A percentile compares a stretch with the other conserved stretches of the same genome.
These are phyloP conservation scores for Astrothelium macrocarpum DNA, from an alignment of 495 filamentous ascomycete genomes.

Conservation along the genomic window DNA sequence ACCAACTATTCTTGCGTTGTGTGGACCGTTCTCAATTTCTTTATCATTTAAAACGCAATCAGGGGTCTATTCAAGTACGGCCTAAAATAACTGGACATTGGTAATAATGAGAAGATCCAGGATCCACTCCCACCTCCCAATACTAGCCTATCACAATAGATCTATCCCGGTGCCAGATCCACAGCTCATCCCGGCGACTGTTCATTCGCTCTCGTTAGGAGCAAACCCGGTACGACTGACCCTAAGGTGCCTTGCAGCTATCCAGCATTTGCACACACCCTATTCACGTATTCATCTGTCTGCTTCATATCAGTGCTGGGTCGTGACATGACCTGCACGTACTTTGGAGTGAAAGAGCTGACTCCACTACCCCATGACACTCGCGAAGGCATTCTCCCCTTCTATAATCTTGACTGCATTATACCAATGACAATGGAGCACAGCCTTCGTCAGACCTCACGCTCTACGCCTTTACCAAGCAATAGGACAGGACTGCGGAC, in stretches of 20 bases:
- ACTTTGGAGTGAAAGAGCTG: neutral
- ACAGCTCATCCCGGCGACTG: neutral
- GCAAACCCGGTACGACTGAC: neutral
- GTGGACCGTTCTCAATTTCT: neutral
- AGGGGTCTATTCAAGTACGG: neutral
- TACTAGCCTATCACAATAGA: neutral
- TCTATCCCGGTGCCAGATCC: neutral
- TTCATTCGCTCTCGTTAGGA: neutral
- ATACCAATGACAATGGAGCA: neutral
- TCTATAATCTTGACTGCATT: slow-evolving; percentile 2
- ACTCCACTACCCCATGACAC: neutral
- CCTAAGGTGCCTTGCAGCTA: neutral
- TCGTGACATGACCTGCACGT: neutral
- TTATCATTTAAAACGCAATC: neutral
- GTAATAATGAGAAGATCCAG: neutral
- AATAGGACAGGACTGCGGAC: slow-evolving; percentile 4
- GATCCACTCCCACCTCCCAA: neutral
- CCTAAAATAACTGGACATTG: neutral
- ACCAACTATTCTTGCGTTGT: neutral
- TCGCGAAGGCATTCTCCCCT: slow-evolving; percentile 8
- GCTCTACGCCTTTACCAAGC: slow-evolving; percentile 12
- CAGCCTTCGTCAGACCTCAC: slow-evolving; percentile 10
- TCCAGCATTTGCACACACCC: neutral
- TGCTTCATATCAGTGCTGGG: neutral
- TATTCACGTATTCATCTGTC: neutral